Percentiles rank a stretch among this genome's conserved stretches.
Evolutionary conservation across 176 grass and related monocot genomes (phyloP).

Genomic region (Thinopyrum elongatum): DNA sequence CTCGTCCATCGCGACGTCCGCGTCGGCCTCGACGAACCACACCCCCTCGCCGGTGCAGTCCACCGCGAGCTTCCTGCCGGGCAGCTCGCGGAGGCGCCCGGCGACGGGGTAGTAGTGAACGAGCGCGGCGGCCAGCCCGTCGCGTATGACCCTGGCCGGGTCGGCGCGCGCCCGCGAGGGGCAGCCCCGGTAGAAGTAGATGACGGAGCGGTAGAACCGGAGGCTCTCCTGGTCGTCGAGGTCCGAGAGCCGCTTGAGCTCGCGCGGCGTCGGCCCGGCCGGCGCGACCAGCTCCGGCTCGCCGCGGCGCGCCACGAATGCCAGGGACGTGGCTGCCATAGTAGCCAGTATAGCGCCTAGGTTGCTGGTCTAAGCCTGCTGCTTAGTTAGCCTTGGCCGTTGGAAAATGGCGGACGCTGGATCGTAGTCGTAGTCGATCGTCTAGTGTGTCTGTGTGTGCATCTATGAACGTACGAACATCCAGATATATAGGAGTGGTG

Average conservation of each 20-base stretch:
- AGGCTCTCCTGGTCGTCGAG: conserved; percentile 48
- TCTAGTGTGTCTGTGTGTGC: too few relatives aligned
- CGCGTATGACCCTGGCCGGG: conserved; percentile 18
- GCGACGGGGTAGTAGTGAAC: conserved; percentile 49
- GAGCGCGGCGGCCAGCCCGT: conserved; percentile 15
- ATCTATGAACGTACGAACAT: neutral
- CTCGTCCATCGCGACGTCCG: conserved; percentile 25
- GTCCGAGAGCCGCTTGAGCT: conserved; percentile 40
- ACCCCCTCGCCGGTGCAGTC: conserved; percentile 55
- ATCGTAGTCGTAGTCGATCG: neutral
- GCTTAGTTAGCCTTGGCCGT: neutral
- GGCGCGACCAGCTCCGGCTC: conserved; percentile 24
- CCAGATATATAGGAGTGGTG: neutral
- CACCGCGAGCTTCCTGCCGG: conserved; percentile 31
- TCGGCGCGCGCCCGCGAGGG: neutral
- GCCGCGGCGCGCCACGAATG: conserved; percentile 21
- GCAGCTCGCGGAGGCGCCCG: conserved; percentile 35
- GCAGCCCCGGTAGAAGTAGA: conserved; percentile 21
- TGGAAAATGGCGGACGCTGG: neutral
- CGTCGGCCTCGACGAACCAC: conserved; percentile 38
- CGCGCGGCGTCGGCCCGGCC: conserved; percentile 23
- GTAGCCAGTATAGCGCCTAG: too few relatives aligned
- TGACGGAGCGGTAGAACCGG: conserved; percentile 29
- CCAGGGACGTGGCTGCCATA: conserved; percentile 3
- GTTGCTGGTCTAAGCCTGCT: neutral